Conservation (phyloP, 2,329 filamentous ascomycete species). For the Podosphaera fusca region DNA sequence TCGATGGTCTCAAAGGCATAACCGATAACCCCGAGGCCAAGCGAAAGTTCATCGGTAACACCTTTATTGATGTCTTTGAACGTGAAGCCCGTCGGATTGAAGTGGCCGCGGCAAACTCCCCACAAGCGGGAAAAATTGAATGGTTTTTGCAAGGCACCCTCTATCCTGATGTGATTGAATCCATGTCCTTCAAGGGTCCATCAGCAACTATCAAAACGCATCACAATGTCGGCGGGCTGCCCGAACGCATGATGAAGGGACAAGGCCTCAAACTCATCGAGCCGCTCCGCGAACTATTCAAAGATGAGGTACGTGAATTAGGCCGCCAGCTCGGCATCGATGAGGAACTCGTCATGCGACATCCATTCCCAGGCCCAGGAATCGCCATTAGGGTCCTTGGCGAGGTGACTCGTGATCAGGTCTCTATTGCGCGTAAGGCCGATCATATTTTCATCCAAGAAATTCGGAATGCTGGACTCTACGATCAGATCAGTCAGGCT, state of each 20-base stretch:
- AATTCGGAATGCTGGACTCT: conserved; percentile 50
- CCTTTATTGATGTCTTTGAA: conserved; percentile 67
- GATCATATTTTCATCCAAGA: conserved; percentile 58
- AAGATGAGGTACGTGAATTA: conserved; percentile 54
- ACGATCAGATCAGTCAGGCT: conserved; percentile 47
- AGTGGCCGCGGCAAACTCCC: conserved; percentile 40
- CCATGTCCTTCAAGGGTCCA: conserved; percentile 50
- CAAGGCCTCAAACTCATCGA: conserved; percentile 45
- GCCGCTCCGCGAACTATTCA: conserved; percentile 59
- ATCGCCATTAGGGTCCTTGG: conserved; percentile 52
- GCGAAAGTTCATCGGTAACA: conserved; percentile 68
- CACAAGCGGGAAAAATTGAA: conserved; percentile 50
- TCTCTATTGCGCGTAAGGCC: conserved; percentile 56
- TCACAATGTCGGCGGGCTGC: conserved; percentile 46
- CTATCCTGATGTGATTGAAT: conserved; percentile 39
- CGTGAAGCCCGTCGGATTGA: conserved; percentile 55
- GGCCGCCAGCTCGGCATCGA: conserved; percentile 48
- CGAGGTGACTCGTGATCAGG: conserved; percentile 57
- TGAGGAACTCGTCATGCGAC: conserved; percentile 53
- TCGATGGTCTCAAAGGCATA: conserved; percentile 53
- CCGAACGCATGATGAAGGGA: conserved; percentile 28
- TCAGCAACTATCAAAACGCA: conserved; percentile 52
- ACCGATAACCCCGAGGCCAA: conserved; percentile 60
- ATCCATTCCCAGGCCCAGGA: conserved; percentile 55
- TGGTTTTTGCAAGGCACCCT: conserved; percentile 67